Conservation (phyloP, 2,329 filamentous ascomycete genomes). For the Arthrinium phaeospermum region DNA sequence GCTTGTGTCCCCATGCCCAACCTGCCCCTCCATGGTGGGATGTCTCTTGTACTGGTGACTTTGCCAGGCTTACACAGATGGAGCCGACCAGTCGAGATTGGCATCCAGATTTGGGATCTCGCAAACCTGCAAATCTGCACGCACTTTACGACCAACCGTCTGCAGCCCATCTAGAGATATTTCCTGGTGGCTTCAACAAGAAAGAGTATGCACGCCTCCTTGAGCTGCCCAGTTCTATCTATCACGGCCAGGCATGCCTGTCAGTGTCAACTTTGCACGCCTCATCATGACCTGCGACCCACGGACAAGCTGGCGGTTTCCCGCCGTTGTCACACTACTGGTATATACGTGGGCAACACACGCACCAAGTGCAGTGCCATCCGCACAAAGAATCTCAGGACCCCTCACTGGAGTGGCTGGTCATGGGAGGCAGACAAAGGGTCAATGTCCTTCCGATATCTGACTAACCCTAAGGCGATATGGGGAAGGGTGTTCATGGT, state of each 20-base stretch:
- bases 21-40: background rate
- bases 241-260: background rate
- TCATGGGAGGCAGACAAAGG: background rate
- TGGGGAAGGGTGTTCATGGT: background rate
- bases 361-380: background rate
- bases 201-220: background rate
- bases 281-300: background rate
- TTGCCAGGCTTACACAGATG: background rate
- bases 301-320: background rate
- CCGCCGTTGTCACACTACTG: background rate
- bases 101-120: background rate
- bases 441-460: background rate
- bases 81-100: constrained; percentile 8
- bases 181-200: background rate
- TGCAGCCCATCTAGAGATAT: background rate
- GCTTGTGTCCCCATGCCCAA: background rate
- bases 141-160: background rate
- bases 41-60: background rate
- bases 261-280: background rate
- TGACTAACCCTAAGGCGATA: background rate
- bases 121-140: constrained; percentile 2
- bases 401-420: background rate
- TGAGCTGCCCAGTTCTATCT: background rate
- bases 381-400: background rate
- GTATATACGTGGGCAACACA: background rate